Evolutionary conservation across 2,329 filamentous ascomycete genomes (phyloP).

Genomic region (Geosmithia putterillii): DNA sequence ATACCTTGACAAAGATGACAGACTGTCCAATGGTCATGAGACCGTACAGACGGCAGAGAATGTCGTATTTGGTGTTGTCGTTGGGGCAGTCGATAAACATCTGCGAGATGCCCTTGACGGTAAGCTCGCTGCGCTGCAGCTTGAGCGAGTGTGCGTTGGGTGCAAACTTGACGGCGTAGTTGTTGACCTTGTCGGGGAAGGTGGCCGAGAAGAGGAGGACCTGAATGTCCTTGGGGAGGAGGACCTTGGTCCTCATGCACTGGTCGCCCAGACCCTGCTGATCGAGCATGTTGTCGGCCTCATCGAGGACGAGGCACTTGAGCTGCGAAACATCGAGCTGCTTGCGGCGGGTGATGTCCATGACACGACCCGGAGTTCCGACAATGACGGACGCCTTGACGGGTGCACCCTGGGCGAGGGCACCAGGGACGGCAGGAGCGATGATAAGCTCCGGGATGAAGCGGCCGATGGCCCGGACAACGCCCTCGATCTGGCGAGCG

Average conservation of each 20-base stretch:
- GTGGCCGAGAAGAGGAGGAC: slow-evolving; percentile 94
- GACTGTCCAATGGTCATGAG: slow-evolving; percentile 94
- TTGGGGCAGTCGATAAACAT: slow-evolving; percentile 89
- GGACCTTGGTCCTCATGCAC: slow-evolving; percentile 73
- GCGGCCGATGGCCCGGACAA: slow-evolving; percentile 71
- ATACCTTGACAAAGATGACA: slow-evolving; percentile 91
- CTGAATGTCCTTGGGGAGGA: slow-evolving; percentile 66
- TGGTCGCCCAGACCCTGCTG: slow-evolving; percentile 92
- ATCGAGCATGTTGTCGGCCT: slow-evolving; percentile 98
- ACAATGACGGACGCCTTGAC: slow-evolving; percentile 74
- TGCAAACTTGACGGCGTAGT: slow-evolving; percentile 74
- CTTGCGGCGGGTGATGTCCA: slow-evolving; percentile 70
- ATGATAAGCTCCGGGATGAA: slow-evolving; percentile 68
- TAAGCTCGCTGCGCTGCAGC: slow-evolving; percentile 80
- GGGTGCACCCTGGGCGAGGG: slow-evolving; percentile 52
- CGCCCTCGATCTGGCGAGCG: slow-evolving; percentile 83
- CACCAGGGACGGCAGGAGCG: slow-evolving; percentile 73
- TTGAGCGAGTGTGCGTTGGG: slow-evolving; percentile 79
- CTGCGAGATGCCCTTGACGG: slow-evolving; percentile 93
- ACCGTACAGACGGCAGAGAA: slow-evolving; percentile 86
- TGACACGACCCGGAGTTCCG: slow-evolving; percentile 86
- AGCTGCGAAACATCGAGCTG: slow-evolving; percentile 61
- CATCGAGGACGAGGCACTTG: slow-evolving; percentile 80
- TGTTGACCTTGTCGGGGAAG: slow-evolving; percentile 73
- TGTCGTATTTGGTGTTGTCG: slow-evolving; percentile 74